A percentile compares a stretch with the other conserved stretches of the same genome.
phyloP scores from a whole-genome alignment of 176 grass and related monocot genomes.

The Oryza glumipatula region DNA sequence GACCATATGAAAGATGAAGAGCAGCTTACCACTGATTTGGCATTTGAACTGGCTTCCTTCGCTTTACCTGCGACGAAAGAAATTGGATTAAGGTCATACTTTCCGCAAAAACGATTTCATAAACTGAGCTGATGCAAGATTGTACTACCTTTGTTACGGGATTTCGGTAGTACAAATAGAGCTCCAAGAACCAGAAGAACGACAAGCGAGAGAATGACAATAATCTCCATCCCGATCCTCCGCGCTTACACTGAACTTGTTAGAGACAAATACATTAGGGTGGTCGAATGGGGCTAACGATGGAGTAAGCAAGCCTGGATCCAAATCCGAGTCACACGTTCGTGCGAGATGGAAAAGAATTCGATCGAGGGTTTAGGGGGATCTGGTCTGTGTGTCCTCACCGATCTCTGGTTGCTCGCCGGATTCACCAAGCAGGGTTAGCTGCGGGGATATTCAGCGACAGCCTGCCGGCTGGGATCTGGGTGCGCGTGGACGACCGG shows the following conservation, averaged over 20 bases:
- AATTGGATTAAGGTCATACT: not conserved
- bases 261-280: not conserved
- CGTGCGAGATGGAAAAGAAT: too few species aligned
- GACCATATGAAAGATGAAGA: not conserved
- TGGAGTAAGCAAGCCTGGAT: too few species aligned
- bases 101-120: not conserved
- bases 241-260: constrained; percentile 16
- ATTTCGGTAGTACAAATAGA: constrained; percentile 69
- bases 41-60: constrained; percentile 34
- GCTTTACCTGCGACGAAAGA: constrained; percentile 44
- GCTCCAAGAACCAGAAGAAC: constrained; percentile 68
- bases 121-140: not conserved
- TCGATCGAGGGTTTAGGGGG: too few species aligned
- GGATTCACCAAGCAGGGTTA: too few species aligned
- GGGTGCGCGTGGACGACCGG: too few species aligned
- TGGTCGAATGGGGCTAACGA: too few species aligned
- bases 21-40: constrained; percentile 38
- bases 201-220: constrained; percentile 44
- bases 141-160: constrained; percentile 58
- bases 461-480: too few species aligned
- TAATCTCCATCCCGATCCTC: constrained; percentile 54
- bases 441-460: too few species aligned
- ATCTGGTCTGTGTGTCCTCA: too few species aligned
- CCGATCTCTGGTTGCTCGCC: too few species aligned
- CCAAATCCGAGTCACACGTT: too few species aligned